Evolutionary conservation across 2,329 filamentous ascomycete species (phyloP), one percentile per base, ranked within the genome.

Genomic region (Hymenoscyphus salicellus): DNA sequence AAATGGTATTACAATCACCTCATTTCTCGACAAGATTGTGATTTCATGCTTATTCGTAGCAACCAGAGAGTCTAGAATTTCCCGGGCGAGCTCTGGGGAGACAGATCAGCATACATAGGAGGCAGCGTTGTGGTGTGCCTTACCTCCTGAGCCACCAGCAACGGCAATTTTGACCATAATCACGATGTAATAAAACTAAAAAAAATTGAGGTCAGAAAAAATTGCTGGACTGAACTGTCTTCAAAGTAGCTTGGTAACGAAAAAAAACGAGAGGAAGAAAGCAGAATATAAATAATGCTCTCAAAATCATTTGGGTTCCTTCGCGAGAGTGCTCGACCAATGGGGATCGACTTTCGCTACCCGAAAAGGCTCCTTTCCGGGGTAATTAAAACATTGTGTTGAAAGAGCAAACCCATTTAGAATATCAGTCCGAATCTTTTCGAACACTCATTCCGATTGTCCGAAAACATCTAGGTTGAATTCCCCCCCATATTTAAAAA

Each of bases 21-120:
- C 36, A 38, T 38, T 38, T 17, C 36, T 38, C 36, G 14, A 17
- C 2, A 87, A 72, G n/a, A 86, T 75, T 0, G 78, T 74, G 57
- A 87, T 81, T 0, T 84, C 75, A 60, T 87, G 84, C 60, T 80
- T 84, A 14, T 78, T 77, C 3, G 77, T 76, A 1, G 78, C 78
- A 2, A 83, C 69, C 0, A 85, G 76, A 3, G 74, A 77, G 65
- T 85, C 83, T n/a, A 85, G 73, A 6, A 86, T 71, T 70, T 85
- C 83, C 49, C 75, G 77, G 3, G 80, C 81, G 55, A 86, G 80
- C 62, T 83, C 83, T 86, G 56, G 28, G 33, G 32, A 32, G 46
- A 64, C 16, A 38, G 11, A 38, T 38, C 2, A 38, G 36, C 36
- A 17, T 38, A 16, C 16, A 38, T 5, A 38, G 16, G 14, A 38